A percentile compares a stretch with the other conserved stretches of the same genome.
Evolutionary conservation across 352 stramenopile genomes (phyloP).

Genomic region (Phytophthora citricola): DNA sequence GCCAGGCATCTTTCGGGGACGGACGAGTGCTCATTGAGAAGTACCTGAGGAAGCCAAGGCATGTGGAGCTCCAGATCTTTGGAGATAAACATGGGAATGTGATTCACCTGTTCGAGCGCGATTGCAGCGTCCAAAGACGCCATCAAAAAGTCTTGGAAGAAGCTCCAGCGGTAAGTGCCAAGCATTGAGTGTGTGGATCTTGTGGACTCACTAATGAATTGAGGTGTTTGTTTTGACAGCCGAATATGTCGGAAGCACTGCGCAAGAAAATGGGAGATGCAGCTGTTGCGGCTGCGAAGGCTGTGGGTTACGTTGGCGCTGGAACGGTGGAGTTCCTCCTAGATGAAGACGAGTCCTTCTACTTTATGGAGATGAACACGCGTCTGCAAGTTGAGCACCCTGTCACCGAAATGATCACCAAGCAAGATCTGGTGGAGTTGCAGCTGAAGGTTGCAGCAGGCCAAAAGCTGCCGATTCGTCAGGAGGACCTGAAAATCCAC

Average conservation of each 20-base stretch:
- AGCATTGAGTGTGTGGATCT: not conserved
- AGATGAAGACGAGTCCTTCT: constrained; percentile 92
- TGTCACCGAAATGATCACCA: constrained; percentile 92
- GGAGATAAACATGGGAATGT: constrained; percentile 91
- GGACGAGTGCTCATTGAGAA: constrained; percentile 93
- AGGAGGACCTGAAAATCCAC: constrained; percentile 88
- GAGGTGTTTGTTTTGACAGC: constrained; percentile 33
- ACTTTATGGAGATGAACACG: constrained; percentile 98
- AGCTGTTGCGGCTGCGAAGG: constrained; percentile 88
- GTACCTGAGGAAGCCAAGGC: constrained; percentile 88
- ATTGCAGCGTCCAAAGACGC: constrained; percentile 91
- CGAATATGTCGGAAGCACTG: constrained; percentile 78
- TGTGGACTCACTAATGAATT: not conserved
- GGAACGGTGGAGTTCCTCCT: constrained; percentile 95
- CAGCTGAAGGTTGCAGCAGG: constrained; percentile 94
- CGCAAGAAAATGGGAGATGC: constrained; percentile 91
- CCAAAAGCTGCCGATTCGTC: constrained; percentile 88
- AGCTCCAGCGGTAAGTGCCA: constrained; percentile 79
- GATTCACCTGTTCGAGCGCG: constrained; percentile 91
- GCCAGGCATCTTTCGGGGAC: constrained; percentile 90
- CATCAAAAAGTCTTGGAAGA: constrained; percentile 97
- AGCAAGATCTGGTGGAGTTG: constrained; percentile 93
- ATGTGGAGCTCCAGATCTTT: constrained; percentile 95
- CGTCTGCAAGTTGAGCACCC: constrained; percentile 95
- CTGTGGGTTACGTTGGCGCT: constrained; percentile 92